A percentile compares a stretch with the other conserved stretches of the same genome.
These are phyloP conservation scores for Aureobasidium sp. DNA, from an alignment of 2,329 filamentous ascomycete species.

Conservation along the genomic window DNA sequence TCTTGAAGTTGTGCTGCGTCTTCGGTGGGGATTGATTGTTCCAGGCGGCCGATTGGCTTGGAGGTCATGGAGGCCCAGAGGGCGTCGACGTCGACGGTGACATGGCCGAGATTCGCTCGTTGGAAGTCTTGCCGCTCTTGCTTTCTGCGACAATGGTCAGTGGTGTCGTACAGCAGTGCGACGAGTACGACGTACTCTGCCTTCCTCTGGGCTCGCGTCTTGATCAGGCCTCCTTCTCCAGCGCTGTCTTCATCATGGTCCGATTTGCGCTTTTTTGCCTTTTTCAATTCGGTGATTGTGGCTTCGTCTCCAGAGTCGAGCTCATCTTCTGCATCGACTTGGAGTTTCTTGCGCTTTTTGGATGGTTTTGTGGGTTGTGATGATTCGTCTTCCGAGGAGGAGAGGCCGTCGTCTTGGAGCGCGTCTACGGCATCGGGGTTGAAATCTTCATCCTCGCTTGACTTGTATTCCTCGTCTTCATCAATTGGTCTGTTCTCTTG, in stretches of 20 bases:
- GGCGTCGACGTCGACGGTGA: slow-evolving; percentile 50
- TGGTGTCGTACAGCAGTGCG: not conserved
- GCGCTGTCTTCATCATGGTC: slow-evolving; percentile 34
- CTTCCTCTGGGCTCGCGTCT: slow-evolving; percentile 47
- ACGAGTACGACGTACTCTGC: slow-evolving; percentile 34
- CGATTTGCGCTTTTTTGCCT: slow-evolving; percentile 34
- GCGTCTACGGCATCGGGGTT: slow-evolving; percentile 30
- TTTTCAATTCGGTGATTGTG: slow-evolving; percentile 45
- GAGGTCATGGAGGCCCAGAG: slow-evolving; percentile 48
- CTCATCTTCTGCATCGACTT: slow-evolving; percentile 32
- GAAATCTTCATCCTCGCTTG: slow-evolving; percentile 40
- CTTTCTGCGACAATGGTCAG: slow-evolving; percentile 29
- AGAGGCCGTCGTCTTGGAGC: slow-evolving; percentile 24
- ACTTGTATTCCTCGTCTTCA: slow-evolving; percentile 35
- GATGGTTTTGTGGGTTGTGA: slow-evolving; percentile 24
- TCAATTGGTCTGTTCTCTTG: not conserved
- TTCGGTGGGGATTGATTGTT: slow-evolving; percentile 17
- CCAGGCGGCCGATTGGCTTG: slow-evolving; percentile 26
- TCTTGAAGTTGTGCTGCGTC: slow-evolving; percentile 4
- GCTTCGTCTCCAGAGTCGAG: slow-evolving; percentile 52
- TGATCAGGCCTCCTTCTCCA: slow-evolving; percentile 45
- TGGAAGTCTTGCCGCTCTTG: slow-evolving; percentile 43
- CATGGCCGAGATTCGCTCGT: slow-evolving; percentile 37
- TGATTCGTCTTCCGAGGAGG: slow-evolving; percentile 31
- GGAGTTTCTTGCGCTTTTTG: slow-evolving; percentile 35